phyloP scores from a whole-genome alignment of 495 filamentous ascomycete species.

The Usnea hakonensis region DNA sequence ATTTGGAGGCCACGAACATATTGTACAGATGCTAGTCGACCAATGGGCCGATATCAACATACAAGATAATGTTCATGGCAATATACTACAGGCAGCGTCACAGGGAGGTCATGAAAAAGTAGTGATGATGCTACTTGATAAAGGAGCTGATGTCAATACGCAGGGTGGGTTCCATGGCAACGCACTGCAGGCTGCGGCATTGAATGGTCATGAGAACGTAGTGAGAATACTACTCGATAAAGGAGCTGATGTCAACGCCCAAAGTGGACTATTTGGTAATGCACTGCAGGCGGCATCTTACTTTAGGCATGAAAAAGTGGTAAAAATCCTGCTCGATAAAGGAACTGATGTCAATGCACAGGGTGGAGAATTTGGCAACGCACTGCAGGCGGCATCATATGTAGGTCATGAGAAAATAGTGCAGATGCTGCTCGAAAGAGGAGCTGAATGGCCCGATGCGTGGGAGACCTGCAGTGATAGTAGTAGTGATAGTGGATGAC shows the following conservation, averaged over 20 bases:
- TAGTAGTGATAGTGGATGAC: too few relatives aligned
- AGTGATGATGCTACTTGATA: background rate
- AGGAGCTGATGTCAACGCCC: slow-evolving; percentile 23
- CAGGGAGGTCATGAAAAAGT: background rate
- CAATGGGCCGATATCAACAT: background rate
- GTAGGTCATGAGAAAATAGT: background rate
- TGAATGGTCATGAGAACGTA: background rate
- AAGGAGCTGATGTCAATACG: background rate
- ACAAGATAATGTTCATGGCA: background rate
- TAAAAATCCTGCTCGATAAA: slow-evolving; percentile 21
- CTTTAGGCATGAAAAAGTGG: slow-evolving; percentile 9
- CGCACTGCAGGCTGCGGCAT: background rate
- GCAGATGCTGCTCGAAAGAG: background rate
- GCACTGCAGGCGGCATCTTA: slow-evolving; percentile 19
- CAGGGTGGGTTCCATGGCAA: background rate
- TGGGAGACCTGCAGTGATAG: too few relatives aligned
- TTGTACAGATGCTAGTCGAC: slow-evolving; percentile 16
- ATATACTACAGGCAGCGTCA: background rate
- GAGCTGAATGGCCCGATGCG: too few relatives aligned
- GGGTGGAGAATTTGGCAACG: slow-evolving; percentile 9
- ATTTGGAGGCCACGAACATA: slow-evolving; percentile 7
- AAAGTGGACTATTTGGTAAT: slow-evolving; percentile 13
- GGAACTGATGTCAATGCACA: too few relatives aligned
- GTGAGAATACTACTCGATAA: slow-evolving; percentile 20
- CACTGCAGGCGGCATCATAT: background rate